Evolutionary conservation across 306 rosid genomes (phyloP).

Genomic region (Glycine latifolia): DNA sequence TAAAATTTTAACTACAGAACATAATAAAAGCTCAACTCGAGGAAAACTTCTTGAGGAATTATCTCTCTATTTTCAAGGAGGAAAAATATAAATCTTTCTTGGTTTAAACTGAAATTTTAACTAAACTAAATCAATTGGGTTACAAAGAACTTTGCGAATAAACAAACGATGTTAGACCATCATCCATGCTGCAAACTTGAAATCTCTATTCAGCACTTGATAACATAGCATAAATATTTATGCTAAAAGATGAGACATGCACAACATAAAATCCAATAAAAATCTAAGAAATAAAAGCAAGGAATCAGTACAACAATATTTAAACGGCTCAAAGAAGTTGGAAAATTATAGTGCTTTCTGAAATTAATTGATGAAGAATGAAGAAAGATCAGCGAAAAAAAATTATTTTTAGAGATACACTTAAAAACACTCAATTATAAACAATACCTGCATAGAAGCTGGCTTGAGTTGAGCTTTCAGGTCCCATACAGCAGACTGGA

Average conservation of each 20-base stretch:
- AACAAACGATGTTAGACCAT: not conserved
- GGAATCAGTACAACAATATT: constrained; percentile 14
- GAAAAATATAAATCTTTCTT: not conserved
- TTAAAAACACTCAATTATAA: not conserved
- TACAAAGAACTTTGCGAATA: constrained; percentile 18
- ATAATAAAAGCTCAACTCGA: not conserved
- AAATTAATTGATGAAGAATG: constrained; percentile 17
- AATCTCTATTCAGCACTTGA: constrained; percentile 12
- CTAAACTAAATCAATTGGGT: not conserved
- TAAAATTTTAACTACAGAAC: constrained; percentile 6
- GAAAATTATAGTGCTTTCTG: constrained; percentile 3
- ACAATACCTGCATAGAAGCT: constrained; percentile 90
- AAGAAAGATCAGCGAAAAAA: constrained; percentile 10
- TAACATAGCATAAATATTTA: not conserved
- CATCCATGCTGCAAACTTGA: constrained; percentile 9
- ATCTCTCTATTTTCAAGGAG: constrained; percentile 4
- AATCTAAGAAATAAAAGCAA: constrained; percentile 15
- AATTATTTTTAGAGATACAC: constrained; percentile 10
- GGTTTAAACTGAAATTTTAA: constrained; percentile 5
- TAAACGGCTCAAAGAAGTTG: constrained; percentile 37
- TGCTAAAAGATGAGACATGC: not conserved
- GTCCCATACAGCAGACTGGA: constrained; percentile 89
- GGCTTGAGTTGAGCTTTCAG: constrained; percentile 90
- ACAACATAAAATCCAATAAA: constrained; percentile 11
- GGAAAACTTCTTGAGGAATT: not conserved